Evolutionary conservation across 108 stramenopile species (phyloP).

Genomic region (Conticribra guillardii): DNA sequence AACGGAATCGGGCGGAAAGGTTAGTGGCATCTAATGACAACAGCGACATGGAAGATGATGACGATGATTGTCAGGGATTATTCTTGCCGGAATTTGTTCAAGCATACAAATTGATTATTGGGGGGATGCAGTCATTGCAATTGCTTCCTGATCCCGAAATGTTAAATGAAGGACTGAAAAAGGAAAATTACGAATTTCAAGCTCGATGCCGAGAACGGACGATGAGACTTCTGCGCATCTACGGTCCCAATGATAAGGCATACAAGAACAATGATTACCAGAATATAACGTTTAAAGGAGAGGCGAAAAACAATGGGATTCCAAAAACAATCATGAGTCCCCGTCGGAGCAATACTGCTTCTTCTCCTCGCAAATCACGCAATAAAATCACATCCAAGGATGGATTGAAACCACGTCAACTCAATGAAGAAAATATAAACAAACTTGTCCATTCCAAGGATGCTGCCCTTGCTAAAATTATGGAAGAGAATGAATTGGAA

Average conservation of each 20-base stretch:
- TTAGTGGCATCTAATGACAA: neutral
- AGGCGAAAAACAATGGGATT: neutral
- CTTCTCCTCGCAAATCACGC: neutral
- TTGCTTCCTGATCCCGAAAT: conserved; percentile 5
- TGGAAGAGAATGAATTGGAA: conserved; percentile 43
- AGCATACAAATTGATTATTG: conserved; percentile 64
- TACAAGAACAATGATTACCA: conserved; percentile 1
- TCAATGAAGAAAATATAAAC: conserved; percentile 18
- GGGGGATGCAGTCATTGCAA: conserved; percentile 73
- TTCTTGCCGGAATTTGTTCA: conserved; percentile 60
- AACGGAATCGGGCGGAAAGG: conserved; percentile 6
- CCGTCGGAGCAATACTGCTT: neutral
- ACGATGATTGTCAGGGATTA: conserved; percentile 5
- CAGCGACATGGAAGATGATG: neutral
- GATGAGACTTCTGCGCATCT: conserved; percentile 18
- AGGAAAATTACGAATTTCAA: conserved; percentile 1
- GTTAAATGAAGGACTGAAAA: neutral
- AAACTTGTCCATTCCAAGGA: conserved; percentile 37
- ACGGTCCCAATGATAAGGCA: conserved; percentile 18
- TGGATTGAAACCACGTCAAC: neutral
- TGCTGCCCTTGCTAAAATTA: conserved; percentile 22
- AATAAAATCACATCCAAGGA: neutral
- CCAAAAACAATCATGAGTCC: neutral
- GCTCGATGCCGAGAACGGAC: conserved; percentile 28
- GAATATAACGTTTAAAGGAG: neutral